Evolutionary conservation across 1,139 yeast species (phyloP), one percentile per base, ranked within the genome.

Genomic region (Hansenula sp.): DNA sequence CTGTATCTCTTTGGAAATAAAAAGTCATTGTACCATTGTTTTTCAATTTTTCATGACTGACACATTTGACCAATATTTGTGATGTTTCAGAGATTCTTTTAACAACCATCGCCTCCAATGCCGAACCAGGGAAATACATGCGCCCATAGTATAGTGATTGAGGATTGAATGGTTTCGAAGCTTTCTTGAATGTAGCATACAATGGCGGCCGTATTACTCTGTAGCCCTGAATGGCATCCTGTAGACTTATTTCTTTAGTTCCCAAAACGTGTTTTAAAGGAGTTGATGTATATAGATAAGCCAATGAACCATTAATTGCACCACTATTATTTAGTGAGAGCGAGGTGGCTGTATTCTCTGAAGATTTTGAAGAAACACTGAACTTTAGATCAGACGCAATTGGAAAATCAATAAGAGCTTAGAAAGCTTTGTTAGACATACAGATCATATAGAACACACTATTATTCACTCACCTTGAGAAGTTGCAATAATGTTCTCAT

Each of bases 31-130:
- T 70, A 11, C 80, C 79, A 41, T 72, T 71, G 49, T 76, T 74
- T 41, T 74, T 76, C 28, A 85, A 68, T 27, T 78, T 76, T 18
- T 87, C 81, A 56, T 81, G 85, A 55, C 85, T 84, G 38, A 89
- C 80, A 59, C 95, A 86, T 54, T 86, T 87, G 28, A 89, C 66
- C 41, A 85, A 66, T 29, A 89, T 52, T 56, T 89, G 96, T 12
- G 90, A 67, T 45, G 72, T 69, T 16, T 74, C 65, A 4, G 84
- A 66, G 34, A 89, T 56, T 45, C 90, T 70, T 49, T 86, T 80
- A 34, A 91, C 80, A 11, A 83, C 58, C 94, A 93, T 84, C 1
- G 96, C 96, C 61, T 93, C 99, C 8, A 94, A 67, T 5, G 88
- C 83, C 19, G 89, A 81, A 1, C 90, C 87, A 0, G 99, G 99